Evolutionary conservation across 2,329 filamentous ascomycete species (phyloP), one percentile per base, ranked within the genome.

Genomic region (Trichoderma pleuroti): DNA sequence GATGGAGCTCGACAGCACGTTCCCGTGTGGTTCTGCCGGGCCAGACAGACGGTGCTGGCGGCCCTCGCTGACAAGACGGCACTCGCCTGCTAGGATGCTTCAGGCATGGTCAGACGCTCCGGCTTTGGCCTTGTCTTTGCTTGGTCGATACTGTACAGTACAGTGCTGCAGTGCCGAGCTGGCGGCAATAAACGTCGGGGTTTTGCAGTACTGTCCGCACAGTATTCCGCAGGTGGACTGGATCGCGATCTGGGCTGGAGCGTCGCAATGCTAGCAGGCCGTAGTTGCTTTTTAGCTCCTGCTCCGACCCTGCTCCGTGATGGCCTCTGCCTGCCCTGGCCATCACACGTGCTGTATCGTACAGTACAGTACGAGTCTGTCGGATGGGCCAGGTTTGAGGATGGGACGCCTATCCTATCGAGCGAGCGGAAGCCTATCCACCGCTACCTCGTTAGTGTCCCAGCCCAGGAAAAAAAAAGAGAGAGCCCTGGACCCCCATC

Each of bases 21-120:
- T 39, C 26, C 63, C 63, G 60, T 28, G 59, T 62, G 59, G 59
- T 46, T 36, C 59, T 39, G 24, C 59, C 59, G 28, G 30, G 28
- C 46, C 21, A 42, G 59, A 46, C 60, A 14, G 16, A 26, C 63
- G 14, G 30, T 52, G 16, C 28, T 62, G 28, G 42, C 49, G 46
- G 63, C 32, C 63, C 21, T 66, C 49, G 52, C 49, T 66, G 63
- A 42, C 63, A 66, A 59, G 60, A 39, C 63, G 63, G 63, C 52
- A 42, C 30, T 66, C 34, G 52, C 52, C 49, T 66, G 52, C 34
- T 66, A 66, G 63, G 10, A 21, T 42, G 52, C 18, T 30, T 21
- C 34, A 57, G 49, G 63, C 63, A 32, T 57, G 52, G 32, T 39
- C 63, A 21, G 24, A 24, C 49, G 9, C 16, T 39, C n/a, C 26